Evolutionary conservation across 495 filamentous ascomycete species (phyloP), one percentile per base, ranked within the genome.

Genomic region (Penicillium soppii): DNA sequence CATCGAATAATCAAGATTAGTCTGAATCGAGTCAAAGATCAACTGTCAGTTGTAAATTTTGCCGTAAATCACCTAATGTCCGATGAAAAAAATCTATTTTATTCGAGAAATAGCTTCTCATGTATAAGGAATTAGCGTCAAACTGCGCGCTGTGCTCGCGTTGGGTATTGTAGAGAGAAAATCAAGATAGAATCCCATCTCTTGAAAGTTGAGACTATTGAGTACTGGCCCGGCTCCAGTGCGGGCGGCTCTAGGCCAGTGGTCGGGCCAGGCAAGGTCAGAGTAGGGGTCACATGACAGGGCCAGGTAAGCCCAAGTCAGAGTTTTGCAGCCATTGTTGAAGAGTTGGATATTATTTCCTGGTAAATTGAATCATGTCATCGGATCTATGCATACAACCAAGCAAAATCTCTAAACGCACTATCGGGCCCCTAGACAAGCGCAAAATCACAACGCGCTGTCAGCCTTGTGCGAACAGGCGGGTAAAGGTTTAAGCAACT

Each of bases 361-460:
- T 4, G 20, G 12, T 3, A 44, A 19, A 12, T 30, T 44, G n/a
- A 44, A 44, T 17, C 22, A 44, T 44, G 41, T 8, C 40, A 43
- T 7, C 16, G 20, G 23, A 43, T 6, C 20, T 25, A 27, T 27
- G 23, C 13, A 17, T 43, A 27, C 20, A 21, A 43, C 40, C 40
- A 27, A 26, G 38, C 6, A 12, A 43, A 26, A 43, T 25, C 40
- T 15, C 22, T 43, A 30, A 12, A 15, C 41, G 41, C 30, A 44
- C 41, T 44, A 26, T 44, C 10, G 41, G 41, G 16, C 41, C 41
- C 17, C 41, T 44, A n/a, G 41, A 44, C 41, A 44, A 44, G 41
- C 41, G 41, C 25, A 44, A 44, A 30, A 44, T n/a, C 6, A 44
- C 41, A 30, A 44, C 41, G 6, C 41, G 41, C 41, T 44, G 41